Evolutionary conservation across 2,329 filamentous ascomycete species (phyloP), one percentile per base, ranked within the genome.

Genomic region (Trichoderma koningiopsis): DNA sequence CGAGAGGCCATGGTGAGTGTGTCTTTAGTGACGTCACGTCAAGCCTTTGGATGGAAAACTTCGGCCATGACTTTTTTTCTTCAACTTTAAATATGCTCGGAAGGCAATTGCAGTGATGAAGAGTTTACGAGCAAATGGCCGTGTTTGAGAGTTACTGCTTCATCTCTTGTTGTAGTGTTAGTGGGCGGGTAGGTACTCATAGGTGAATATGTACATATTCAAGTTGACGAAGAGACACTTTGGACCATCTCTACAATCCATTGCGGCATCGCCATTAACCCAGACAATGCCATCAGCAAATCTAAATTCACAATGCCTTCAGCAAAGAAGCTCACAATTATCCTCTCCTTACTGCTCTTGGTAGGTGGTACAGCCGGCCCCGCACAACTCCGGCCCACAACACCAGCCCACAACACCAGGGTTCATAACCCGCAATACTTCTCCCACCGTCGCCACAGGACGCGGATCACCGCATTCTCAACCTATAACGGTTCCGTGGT

Each of bases 381-480:
- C 27, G 24, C 53, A 31, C 33, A 19, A 14, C 16, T 16, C 6
- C 2, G 27, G 27, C 5, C 29, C 29, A 31, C 29, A 27, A n/a
- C n/a, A 31, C 29, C 29, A 8, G 52, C 40, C 55, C 61, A 43
- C 55, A 7, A 4, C 11, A 1, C 14, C 3, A 31, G 14, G 16
- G 14, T 67, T 67, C n/a, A 67, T 67, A 59, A 37, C 0, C 5
- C n/a, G 37, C n/a, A 16, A 59, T 22, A 59, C 29, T 16, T 4
- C 31, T 27, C n/a, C 53, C 29, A 22, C 55, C 37, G 49, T 59
- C 55, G 19, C 62, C 63, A 67, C 52, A 55, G 55, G 63, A 59
- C 59, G 63, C 63, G 55, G 63, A 67, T 67, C 63, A 70, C 59
- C 49, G 53, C 53, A 43, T 59, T 70, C 59, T 22, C 3, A n/a